Base-by-base conservation (phyloP, 2,329 filamentous ascomycete genomes). In the Penicillium sp. region DNA sequence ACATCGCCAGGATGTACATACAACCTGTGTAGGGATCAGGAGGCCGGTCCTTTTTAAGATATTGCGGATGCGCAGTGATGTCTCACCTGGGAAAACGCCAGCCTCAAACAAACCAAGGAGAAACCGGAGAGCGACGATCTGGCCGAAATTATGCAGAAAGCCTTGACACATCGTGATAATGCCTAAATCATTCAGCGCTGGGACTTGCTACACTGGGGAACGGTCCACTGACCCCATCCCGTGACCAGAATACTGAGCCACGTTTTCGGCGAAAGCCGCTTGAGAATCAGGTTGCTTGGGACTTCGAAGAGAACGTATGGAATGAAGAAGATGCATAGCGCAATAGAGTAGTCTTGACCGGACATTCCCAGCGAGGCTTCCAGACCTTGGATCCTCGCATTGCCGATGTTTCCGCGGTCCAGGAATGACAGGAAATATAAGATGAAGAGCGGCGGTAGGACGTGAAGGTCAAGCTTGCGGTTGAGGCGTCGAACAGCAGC, bases 331-430 rank as follows among this genome's bases (percentile, higher is more conserved):
- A 49, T 49, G 47, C 47, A 49, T 49, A 49, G 19, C 19, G 47
- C 47, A 30, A 49, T 49, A 26, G 47, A 49, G 19, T 49, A 49
- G n/a, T 49, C 19, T 26, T 49, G 47, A 19, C 47, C 47, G 19
- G 47, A 49, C 47, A 49, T 49, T 26, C 47, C 47, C 47, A 49
- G 19, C 19, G 47, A 49, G 19, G 47, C 47, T 49, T 49, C 47
- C n/a, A 49, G 19, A 23, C 47, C 47, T 26, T 49, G 47, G 47
- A 49, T 49, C 19, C 47, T 49, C 47, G 47, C 47, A 49, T 49
- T 49, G n/a, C 47, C 47, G 47, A 49, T 49, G 47, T 49, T 49
- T 49, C 47, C 47, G n/a, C 47, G 47, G 47, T 49, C 47, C 19
- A 49, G 47, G 47, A 49, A 49, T 11, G 47, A 49, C 19, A 49